Base-by-base conservation (phyloP, 2,329 filamentous ascomycete genomes). In the Colletotrichum sp. region DNA sequence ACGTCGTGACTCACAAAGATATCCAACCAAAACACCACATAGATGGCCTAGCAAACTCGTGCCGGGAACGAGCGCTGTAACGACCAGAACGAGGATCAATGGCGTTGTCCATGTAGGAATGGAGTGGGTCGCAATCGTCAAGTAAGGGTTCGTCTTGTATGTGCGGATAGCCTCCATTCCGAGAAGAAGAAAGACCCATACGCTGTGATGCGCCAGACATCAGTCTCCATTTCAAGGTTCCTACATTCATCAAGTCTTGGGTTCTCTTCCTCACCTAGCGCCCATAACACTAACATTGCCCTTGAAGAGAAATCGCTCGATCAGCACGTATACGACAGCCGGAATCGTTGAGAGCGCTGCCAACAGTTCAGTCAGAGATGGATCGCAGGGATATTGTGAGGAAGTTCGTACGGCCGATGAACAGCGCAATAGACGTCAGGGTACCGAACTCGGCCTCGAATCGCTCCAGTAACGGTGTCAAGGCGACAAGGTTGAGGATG, bases 401-500 rank as follows among this genome's bases (percentile, higher is more conserved):
- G 60, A 52, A 18, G 6, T n/a, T 90, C 96, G 88, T 89, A 98
- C 96, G 96, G 73, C 97, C 97, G 81, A 97, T 92, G 84, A 99
- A 98, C 69, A 99, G 89, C 44, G 95, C 92, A 78, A 98, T 84
- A n/a, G 95, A 94, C 30, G 95, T 95, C 81, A 99, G 88, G 9
- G 96, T 99, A 69, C 97, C 97, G 84, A 98, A 93, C 84, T 98
- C 96, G 77, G 92, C 91, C 87, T 99, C 97, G 85, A 99, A 99
- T 77, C 96, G 92, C 85, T 98, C 96, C 84, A 99, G 87, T 68
- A 99, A 88, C n/a, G 97, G 97, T 52, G 93, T 93, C 78, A 99
- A 84, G 26, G 95, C 95, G 78, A 98, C 69, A 28, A 95, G 84
- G 85, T 99, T 98, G 82, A 98, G 87, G 69, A 96, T 81, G 77